phyloP scores from a whole-genome alignment of 306 rosid genomes.

The Cucumis cinereus region DNA sequence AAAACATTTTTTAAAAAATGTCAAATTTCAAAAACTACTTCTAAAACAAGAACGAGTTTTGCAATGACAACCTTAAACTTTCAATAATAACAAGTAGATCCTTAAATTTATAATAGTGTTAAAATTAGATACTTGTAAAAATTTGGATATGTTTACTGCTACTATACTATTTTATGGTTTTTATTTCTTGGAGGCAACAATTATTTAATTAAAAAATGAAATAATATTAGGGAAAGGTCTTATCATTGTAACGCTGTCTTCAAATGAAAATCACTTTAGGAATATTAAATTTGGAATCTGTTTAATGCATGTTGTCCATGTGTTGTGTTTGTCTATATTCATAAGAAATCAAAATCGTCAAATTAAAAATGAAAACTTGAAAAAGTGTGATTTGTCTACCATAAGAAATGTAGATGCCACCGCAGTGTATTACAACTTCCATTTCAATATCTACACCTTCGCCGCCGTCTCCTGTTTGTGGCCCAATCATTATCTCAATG shows the following conservation, averaged over 20 bases:
- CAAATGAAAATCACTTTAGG: not conserved
- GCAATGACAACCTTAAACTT: too few relatives aligned
- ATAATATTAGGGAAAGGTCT: not conserved
- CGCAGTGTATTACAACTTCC: not conserved
- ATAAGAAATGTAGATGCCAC: not conserved
- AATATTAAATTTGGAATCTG: not conserved
- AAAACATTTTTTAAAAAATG: too few relatives aligned
- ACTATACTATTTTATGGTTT: not conserved
- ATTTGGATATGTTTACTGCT: too few relatives aligned
- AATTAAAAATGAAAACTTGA: not conserved
- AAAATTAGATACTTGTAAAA: too few relatives aligned
- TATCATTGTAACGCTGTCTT: not conserved
- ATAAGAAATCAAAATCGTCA: not conserved
- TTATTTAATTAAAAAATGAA: not conserved
- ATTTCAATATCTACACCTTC: not conserved
- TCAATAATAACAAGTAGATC: too few relatives aligned
- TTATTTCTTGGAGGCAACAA: not conserved
- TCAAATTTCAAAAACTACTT: too few relatives aligned
- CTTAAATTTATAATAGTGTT: too few relatives aligned
- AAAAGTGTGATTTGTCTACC: not conserved
- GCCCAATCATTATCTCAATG: too few relatives aligned
- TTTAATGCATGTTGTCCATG: not conserved
- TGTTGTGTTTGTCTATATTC: not conserved
- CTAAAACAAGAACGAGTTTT: too few relatives aligned
- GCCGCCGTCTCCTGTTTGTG: not conserved